A percentile compares a stretch with the other conserved stretches of the same genome.
phyloP scores from a whole-genome alignment of 495 filamentous ascomycete genomes.

The Penicillium ucsense region DNA sequence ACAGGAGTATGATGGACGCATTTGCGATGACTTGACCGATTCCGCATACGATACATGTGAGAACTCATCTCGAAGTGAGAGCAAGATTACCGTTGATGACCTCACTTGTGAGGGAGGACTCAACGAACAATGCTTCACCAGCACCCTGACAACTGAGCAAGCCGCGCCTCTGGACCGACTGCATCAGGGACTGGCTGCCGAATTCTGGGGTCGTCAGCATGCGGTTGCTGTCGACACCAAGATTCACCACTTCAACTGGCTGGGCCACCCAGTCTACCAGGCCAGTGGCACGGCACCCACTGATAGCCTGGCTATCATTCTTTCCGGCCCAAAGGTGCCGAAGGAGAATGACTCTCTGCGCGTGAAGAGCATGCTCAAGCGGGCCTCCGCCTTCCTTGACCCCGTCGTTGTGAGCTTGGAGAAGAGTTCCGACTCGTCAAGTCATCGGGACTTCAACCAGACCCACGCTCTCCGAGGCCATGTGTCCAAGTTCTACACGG shows the following conservation, averaged over 20 bases:
- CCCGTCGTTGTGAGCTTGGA: constrained; percentile 15
- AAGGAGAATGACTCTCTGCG: constrained; percentile 1
- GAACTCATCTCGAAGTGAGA: not conserved
- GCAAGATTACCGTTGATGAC: not conserved
- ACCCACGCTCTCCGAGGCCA: constrained; percentile 8
- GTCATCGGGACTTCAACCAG: constrained; percentile 6
- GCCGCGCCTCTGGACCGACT: not conserved
- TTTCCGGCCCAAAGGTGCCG: constrained; percentile 10
- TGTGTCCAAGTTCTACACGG: constrained; percentile 17
- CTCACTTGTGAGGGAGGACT: not conserved
- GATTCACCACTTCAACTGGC: constrained; percentile 31
- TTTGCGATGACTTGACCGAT: too few species aligned
- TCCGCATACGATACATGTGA: not conserved
- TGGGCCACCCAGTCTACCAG: constrained; percentile 6
- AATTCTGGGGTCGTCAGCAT: not conserved
- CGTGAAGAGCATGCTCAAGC: constrained; percentile 4
- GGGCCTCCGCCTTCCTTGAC: constrained; percentile 15
- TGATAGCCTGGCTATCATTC: constrained; percentile 23
- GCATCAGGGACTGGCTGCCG: not conserved
- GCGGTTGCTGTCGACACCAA: not conserved
- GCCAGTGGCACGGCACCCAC: constrained; percentile 18
- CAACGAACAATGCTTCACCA: not conserved
- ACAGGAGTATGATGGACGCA: too few species aligned
- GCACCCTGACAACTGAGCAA: not conserved
- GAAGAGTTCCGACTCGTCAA: not conserved